Evolutionary conservation across 2,329 filamentous ascomycete genomes (phyloP).

Genomic region (Neoarthrinium moseri): DNA sequence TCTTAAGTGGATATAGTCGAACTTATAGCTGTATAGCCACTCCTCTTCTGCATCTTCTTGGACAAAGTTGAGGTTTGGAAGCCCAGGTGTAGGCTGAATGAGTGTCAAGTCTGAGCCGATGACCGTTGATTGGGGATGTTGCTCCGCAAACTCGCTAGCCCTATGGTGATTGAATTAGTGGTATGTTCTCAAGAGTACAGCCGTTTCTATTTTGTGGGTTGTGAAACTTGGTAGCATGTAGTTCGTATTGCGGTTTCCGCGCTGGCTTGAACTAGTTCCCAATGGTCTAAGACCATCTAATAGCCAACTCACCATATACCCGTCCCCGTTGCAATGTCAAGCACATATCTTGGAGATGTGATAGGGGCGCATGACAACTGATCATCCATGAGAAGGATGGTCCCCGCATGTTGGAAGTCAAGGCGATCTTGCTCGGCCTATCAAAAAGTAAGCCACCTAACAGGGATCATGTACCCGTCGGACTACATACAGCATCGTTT

Average conservation of each 20-base stretch:
- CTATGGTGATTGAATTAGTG: too few relatives aligned
- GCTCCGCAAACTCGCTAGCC: neutral
- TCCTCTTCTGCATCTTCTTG: conserved; percentile 1
- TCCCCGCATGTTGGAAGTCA: neutral
- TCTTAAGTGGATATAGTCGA: neutral
- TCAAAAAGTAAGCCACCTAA: too few relatives aligned
- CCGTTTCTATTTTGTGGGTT: too few relatives aligned
- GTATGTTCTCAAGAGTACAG: too few relatives aligned
- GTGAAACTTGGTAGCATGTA: too few relatives aligned
- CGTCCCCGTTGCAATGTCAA: neutral
- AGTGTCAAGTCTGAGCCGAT: neutral
- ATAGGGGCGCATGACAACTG: neutral
- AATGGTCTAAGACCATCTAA: too few relatives aligned
- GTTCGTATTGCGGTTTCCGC: too few relatives aligned
- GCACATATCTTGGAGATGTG: neutral
- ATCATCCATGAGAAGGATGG: neutral
- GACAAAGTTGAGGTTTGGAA: neutral
- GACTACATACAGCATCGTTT: too few relatives aligned
- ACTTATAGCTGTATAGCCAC: neutral
- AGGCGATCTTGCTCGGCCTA: neutral
- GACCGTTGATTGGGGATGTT: neutral
- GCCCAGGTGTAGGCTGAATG: neutral
- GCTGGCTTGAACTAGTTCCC: too few relatives aligned
- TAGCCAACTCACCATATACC: too few relatives aligned
- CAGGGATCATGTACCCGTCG: too few relatives aligned